Conservation (phyloP, 768 basidiomycete species). For the Leucocoprinus sp. region DNA sequence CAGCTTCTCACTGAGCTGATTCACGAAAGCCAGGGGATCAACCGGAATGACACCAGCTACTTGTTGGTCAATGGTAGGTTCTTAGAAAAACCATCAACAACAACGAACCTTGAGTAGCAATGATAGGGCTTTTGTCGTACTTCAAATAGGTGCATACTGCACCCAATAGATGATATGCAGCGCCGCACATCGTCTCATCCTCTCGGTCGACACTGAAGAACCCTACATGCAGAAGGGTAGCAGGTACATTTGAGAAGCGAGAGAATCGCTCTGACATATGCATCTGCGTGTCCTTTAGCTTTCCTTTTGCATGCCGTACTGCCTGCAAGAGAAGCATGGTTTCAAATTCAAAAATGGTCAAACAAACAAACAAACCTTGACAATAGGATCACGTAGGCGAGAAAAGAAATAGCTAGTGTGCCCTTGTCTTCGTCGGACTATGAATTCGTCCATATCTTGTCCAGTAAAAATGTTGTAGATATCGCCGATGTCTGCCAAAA, state of each 20-base stretch:
- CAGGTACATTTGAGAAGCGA: constrained; percentile 77
- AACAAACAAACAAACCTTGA: constrained; percentile 43
- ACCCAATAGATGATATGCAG: constrained; percentile 73
- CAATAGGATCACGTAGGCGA: constrained; percentile 55
- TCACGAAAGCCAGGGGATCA: constrained; percentile 52
- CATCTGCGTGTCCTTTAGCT: constrained; percentile 46
- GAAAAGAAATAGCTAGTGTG: constrained; percentile 74
- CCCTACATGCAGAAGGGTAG: constrained; percentile 80
- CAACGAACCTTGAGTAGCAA: constrained; percentile 55
- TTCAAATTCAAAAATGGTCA: background rate
- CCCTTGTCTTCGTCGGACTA: constrained; percentile 68
- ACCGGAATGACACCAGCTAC: constrained; percentile 67
- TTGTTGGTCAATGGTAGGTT: constrained; percentile 1
- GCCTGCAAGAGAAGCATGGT: constrained; percentile 30
- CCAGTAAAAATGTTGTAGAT: constrained; percentile 76
- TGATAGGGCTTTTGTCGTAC: constrained; percentile 63
- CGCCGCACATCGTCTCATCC: constrained; percentile 70
- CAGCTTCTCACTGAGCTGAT: constrained; percentile 61
- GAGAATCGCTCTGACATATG: constrained; percentile 58
- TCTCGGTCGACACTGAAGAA: constrained; percentile 68
- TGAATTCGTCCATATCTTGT: constrained; percentile 68
- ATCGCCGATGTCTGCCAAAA: constrained; percentile 76
- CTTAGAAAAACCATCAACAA: background rate
- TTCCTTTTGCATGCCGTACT: constrained; percentile 69
- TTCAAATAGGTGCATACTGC: constrained; percentile 73